A percentile compares a stretch with the other conserved stretches of the same genome.
phyloP scores from a whole-genome alignment of 2,329 filamentous ascomycete species.

The Hymenoscyphus scutula region DNA sequence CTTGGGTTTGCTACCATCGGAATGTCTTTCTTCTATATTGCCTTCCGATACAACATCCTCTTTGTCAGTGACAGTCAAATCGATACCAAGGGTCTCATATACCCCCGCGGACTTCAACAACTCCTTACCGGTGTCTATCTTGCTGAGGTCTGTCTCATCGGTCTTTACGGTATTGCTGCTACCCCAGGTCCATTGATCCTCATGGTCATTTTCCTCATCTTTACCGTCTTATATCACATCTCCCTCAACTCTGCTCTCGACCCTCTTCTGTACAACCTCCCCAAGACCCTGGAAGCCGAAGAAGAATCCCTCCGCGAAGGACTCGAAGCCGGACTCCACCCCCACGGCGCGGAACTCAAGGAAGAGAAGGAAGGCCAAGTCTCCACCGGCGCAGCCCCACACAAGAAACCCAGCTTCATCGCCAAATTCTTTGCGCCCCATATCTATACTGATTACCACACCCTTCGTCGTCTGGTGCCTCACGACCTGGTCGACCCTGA shows the following conservation, averaged over 20 bases:
- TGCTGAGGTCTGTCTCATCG: conserved; percentile 77
- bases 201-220: conserved; percentile 73
- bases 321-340: conserved; percentile 22
- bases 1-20: conserved; percentile 78
- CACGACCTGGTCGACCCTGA: conserved; percentile 44
- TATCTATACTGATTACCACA: conserved; percentile 68
- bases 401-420: conserved; percentile 57
- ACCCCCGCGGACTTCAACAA: conserved; percentile 84
- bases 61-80: conserved; percentile 80
- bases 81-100: conserved; percentile 85
- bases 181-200: conserved; percentile 68
- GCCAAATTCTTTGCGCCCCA: conserved; percentile 75
- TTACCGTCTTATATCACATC: conserved; percentile 74
- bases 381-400: conserved; percentile 31
- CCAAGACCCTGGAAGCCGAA: conserved; percentile 65
- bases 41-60: conserved; percentile 87
- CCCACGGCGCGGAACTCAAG: conserved; percentile 16
- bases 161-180: conserved; percentile 71
- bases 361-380: conserved; percentile 27
- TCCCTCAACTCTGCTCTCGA: conserved; percentile 69
- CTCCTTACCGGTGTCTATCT: conserved; percentile 83
- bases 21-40: conserved; percentile 77
- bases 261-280: conserved; percentile 75
- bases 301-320: conserved; percentile 43
- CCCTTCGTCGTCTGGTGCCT: conserved; percentile 68